Evolutionary conservation across 2,329 filamentous ascomycete genomes (phyloP).

Genomic region (Hypoxylon sp.): DNA sequence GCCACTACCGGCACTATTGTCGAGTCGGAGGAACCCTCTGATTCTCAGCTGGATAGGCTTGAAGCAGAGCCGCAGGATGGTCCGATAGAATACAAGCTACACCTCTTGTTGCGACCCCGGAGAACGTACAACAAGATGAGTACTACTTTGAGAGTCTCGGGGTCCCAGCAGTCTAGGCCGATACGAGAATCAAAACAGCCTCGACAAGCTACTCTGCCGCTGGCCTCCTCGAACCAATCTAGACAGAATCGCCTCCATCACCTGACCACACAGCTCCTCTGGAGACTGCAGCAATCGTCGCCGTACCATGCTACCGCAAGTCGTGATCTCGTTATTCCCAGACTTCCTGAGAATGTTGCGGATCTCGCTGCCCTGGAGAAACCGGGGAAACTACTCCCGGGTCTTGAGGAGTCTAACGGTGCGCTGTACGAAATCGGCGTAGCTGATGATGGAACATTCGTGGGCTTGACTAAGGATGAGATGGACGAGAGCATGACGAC

Average conservation of each 20-base stretch:
- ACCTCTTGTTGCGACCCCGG: conserved; percentile 83
- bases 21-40: conserved; percentile 46
- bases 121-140: conserved; percentile 79
- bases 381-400: conserved; percentile 73
- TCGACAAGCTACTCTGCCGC: conserved; percentile 42
- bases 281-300: conserved; percentile 94
- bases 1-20: conserved; percentile 51
- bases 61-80: conserved; percentile 94
- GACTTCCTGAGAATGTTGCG: conserved; percentile 73
- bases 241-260: conserved; percentile 89
- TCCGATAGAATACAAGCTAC: conserved; percentile 95
- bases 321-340: conserved; percentile 78
- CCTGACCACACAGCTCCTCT: conserved; percentile 92
- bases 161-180: conserved; percentile 49
- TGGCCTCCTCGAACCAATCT: conserved; percentile 69
- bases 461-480: conserved; percentile 90
- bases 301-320: conserved; percentile 87
- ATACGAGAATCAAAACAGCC: conserved; percentile 45
- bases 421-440: conserved; percentile 97
- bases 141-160: conserved; percentile 60
- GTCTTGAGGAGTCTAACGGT: conserved; percentile 91
- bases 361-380: conserved; percentile 60
- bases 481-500: conserved; percentile 91
- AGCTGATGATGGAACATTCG: conserved; percentile 90
- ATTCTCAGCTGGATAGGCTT: conserved; percentile 69